These are phyloP conservation scores for Paratinospora sagittata DNA, from an alignment of 164 flowering plant genomes.

Conservation along the genomic window DNA sequence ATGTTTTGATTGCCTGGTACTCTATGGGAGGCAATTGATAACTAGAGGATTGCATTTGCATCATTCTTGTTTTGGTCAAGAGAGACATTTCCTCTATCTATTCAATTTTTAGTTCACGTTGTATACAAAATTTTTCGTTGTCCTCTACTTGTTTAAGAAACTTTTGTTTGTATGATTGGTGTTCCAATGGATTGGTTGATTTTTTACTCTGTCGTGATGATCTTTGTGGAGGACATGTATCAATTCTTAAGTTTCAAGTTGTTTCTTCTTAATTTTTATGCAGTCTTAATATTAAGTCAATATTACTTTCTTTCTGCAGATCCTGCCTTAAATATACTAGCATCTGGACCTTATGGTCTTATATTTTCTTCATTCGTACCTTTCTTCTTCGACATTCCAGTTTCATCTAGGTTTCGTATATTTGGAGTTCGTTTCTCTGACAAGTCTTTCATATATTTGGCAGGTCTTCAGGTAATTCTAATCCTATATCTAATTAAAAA, in stretches of 20 bases:
- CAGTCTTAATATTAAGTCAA: background rate
- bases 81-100: too few relatives aligned
- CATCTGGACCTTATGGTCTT: constrained; percentile 89
- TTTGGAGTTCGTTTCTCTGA: constrained; percentile 73
- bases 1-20: background rate
- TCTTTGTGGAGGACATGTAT: background rate
- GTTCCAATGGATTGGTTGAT: background rate
- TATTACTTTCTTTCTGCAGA: constrained; percentile 40
- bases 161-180: background rate
- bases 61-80: too few relatives aligned
- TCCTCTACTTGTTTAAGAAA: too few relatives aligned
- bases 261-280: background rate
- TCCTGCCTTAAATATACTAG: constrained; percentile 44
- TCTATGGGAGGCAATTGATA: background rate
- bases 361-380: constrained; percentile 89
- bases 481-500: background rate
- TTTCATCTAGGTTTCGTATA: constrained; percentile 75
- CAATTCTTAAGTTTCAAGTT: background rate
- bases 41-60: background rate
- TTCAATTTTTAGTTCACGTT: too few relatives aligned
- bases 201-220: background rate
- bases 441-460: constrained; percentile 89
- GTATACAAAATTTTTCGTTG: too few relatives aligned
- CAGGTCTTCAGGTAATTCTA: constrained; percentile 93
- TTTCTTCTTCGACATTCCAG: constrained; percentile 90